phyloP scores from a whole-genome alignment of 179 eudicot genomes.

The Nepenthes alata region DNA sequence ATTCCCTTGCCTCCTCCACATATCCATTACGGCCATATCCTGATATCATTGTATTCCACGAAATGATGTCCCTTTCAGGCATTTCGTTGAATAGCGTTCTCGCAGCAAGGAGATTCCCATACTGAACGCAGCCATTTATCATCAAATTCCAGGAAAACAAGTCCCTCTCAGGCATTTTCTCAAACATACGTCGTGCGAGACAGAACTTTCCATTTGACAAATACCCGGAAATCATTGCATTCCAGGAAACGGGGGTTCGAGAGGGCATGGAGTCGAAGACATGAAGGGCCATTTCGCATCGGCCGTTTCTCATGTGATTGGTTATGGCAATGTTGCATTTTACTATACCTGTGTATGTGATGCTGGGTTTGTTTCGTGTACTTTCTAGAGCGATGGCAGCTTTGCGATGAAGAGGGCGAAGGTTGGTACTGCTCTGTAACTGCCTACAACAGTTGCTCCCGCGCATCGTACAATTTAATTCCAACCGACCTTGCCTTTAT shows the following conservation, averaged over 20 bases:
- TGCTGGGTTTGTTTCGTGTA: neutral
- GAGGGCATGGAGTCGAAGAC: conserved; percentile 45
- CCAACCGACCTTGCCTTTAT: too few species aligned
- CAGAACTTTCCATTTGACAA: conserved; percentile 8
- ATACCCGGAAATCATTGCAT: conserved; percentile 24
- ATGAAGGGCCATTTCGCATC: conserved; percentile 32
- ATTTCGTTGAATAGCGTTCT: conserved; percentile 13
- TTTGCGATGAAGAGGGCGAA: neutral
- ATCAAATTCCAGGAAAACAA: conserved; percentile 22
- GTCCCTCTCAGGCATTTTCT: conserved; percentile 21
- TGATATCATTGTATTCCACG: conserved; percentile 21
- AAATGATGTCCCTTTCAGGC: conserved; percentile 16
- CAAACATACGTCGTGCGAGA: conserved; percentile 15
- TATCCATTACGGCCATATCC: conserved; percentile 18
- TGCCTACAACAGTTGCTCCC: conserved; percentile 1
- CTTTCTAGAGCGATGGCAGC: neutral
- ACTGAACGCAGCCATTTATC: conserved; percentile 14
- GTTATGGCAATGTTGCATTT: conserved; percentile 51
- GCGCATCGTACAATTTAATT: neutral
- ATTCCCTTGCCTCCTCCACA: conserved; percentile 16
- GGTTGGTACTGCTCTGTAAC: neutral
- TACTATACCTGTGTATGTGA: conserved; percentile 14
- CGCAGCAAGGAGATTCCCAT: conserved; percentile 12
- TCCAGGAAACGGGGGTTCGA: conserved; percentile 39
- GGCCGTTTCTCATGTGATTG: conserved; percentile 55